Evolutionary conservation across 1,139 yeast genomes (phyloP).

Genomic region (Saccharomyces hybrid): DNA sequence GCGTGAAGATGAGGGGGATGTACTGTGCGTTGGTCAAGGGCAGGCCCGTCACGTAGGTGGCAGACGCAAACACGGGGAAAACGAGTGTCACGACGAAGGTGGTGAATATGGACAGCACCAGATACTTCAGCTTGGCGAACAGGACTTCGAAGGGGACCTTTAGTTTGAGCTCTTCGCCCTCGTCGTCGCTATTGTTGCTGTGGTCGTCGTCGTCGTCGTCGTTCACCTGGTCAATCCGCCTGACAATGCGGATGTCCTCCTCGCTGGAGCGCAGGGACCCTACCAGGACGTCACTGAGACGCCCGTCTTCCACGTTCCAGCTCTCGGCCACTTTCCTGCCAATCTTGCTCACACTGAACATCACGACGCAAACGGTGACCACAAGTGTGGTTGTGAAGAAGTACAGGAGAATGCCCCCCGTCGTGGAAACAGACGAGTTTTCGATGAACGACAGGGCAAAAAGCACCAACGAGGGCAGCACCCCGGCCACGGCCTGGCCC

Average conservation of each 20-base stretch:
- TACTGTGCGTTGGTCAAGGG: slow-evolving; percentile 38
- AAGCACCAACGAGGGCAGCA: slow-evolving; percentile 73
- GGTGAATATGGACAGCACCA: slow-evolving; percentile 63
- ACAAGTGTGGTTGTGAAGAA: slow-evolving; percentile 65
- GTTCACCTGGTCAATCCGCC: neutral
- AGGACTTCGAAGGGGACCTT: slow-evolving; percentile 35
- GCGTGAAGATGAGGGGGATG: slow-evolving; percentile 68
- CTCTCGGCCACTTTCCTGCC: slow-evolving; percentile 8
- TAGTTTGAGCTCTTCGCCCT: slow-evolving; percentile 4
- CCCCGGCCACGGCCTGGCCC: slow-evolving; percentile 93
- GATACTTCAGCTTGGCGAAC: slow-evolving; percentile 51
- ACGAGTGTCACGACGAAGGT: slow-evolving; percentile 71
- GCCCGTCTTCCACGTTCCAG: neutral
- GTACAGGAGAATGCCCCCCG: slow-evolving; percentile 46
- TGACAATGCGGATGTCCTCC: neutral
- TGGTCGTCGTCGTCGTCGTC: neutral
- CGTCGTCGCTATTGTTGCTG: slow-evolving; percentile 1
- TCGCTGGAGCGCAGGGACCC: neutral
- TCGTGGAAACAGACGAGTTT: slow-evolving; percentile 8
- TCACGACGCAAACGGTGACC: slow-evolving; percentile 41
- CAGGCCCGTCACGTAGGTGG: slow-evolving; percentile 40
- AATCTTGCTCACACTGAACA: slow-evolving; percentile 26
- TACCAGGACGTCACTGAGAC: neutral
- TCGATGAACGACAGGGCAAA: slow-evolving; percentile 49
- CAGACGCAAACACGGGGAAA: slow-evolving; percentile 87